Evolutionary conservation across 768 basidiomycete species (phyloP).

Genomic region (Stropharia rugosoannulata): DNA sequence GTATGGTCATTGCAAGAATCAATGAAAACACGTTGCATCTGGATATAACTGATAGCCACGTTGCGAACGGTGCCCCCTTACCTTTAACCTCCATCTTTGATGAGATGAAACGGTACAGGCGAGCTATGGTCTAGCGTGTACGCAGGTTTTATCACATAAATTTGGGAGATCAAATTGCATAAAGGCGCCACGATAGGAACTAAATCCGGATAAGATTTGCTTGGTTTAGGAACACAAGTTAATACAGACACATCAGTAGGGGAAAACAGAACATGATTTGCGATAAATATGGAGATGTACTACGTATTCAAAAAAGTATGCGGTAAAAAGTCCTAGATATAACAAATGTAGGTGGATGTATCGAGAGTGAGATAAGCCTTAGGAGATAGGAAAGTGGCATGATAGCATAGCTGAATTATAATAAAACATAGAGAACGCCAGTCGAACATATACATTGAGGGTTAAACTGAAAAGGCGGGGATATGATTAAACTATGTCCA

Average conservation of each 20-base stretch:
- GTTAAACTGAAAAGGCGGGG: conserved; percentile 1
- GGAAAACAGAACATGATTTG: not conserved
- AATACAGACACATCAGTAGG: conserved; percentile 3
- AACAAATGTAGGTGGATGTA: not conserved
- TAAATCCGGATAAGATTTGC: not conserved
- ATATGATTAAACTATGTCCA: conserved; percentile 2
- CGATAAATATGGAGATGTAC: conserved; percentile 4
- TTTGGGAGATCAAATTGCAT: too few relatives aligned
- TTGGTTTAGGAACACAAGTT: not conserved
- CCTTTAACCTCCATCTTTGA: conserved; percentile 2
- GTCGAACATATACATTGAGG: conserved; percentile 11
- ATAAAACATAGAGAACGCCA: conserved; percentile 15
- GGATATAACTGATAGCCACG: conserved; percentile 13
- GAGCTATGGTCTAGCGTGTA: not conserved
- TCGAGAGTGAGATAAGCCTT: not conserved
- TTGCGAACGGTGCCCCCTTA: conserved; percentile 3
- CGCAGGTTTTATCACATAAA: not conserved
- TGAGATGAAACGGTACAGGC: conserved; percentile 7
- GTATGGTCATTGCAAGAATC: conserved; percentile 2
- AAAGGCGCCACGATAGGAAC: too few relatives aligned
- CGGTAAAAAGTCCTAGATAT: not conserved
- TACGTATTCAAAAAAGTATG: conserved; percentile 5
- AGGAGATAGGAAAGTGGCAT: conserved; percentile 5
- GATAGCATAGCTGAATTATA: conserved; percentile 22
- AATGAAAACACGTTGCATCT: conserved; percentile 16